Base-by-base conservation (phyloP, 2,329 filamentous ascomycete species). In the Colletotrichum zoysiae region DNA sequence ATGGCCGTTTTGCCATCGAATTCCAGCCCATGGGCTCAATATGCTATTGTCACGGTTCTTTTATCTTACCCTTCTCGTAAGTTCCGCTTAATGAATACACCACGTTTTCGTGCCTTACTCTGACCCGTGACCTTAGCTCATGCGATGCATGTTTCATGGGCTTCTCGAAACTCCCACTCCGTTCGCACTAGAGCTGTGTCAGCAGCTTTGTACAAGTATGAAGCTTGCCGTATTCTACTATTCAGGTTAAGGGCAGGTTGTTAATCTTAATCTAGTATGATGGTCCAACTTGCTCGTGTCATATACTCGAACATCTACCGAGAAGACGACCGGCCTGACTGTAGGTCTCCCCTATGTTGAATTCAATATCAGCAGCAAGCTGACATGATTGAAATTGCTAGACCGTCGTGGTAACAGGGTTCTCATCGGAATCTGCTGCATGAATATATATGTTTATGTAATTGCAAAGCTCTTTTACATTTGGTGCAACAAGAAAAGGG, bases 141-240 rank as follows among this genome's bases (percentile, higher is more conserved):
- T 68, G 82, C 85, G 0, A 85, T 87, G 48, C 83, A 86, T 73
- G 85, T 86, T 4, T 83, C 78, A 30, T 86, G 84, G 83, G 84
- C 83, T 74, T 84, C 82, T 1, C 82, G 87, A 61, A 92, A 92
- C 76, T 87, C 89, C 2, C 89, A 90, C 73, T 84, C 86, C 1
- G 89, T 92, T 12, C 84, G 90, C 14, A 89, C 87, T 7, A 83
- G 90, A 8, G 88, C 90, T 1, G 88, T 93, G 1, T 88, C 88
- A 0, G 87, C 89, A 0, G 90, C 88, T 0, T 80, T 89, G n/a
- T 91, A 91, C 77, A 91, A 91, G 70, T 73, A 44, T 12, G 14
- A 9, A n/a, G 8, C 3, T 20, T 7, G n/a, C 16, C 12, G 11
- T 12, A 9, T 23, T n/a, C 5, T 42, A 3, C 4, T 0, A 14